phyloP scores from a whole-genome alignment of 2,329 filamentous ascomycete species.

The Diplocarpon mali region DNA sequence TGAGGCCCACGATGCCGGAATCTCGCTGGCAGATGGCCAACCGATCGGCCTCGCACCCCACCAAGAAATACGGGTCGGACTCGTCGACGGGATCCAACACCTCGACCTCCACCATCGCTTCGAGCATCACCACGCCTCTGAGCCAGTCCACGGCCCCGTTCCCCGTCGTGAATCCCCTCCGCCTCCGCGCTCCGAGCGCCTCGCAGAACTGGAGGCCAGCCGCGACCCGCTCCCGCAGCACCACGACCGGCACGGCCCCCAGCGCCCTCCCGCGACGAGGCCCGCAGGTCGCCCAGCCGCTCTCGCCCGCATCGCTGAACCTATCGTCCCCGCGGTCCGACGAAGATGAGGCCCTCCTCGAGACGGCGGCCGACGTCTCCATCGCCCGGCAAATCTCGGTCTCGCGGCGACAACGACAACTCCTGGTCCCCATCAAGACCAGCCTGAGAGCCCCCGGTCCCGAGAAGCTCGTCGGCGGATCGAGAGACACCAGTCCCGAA shows the following conservation, averaged over 20 bases:
- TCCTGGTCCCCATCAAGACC: constrained; percentile 43
- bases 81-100: constrained; percentile 12
- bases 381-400: constrained; percentile 60
- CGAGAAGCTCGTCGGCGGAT: not conserved
- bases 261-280: not conserved
- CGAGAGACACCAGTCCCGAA: not conserved
- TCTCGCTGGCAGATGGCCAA: constrained; percentile 21
- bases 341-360: constrained; percentile 35
- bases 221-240: constrained; percentile 1
- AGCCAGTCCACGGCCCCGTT: constrained; percentile 4
- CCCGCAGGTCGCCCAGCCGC: constrained; percentile 1
- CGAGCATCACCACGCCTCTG: constrained; percentile 13
- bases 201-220: not conserved
- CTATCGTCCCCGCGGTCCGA: constrained; percentile 2
- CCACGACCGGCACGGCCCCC: constrained; percentile 3
- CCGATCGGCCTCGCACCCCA: constrained; percentile 1
- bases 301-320: not conserved
- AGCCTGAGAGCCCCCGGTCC: constrained; percentile 9
- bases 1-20: too few relatives aligned
- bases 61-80: constrained; percentile 11
- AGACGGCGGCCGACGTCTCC: constrained; percentile 50
- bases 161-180: constrained; percentile 3
- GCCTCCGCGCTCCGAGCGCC: not conserved
- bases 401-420: constrained; percentile 47
- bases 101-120: constrained; percentile 14